Percentiles rank a stretch among this genome's conserved stretches.
Evolutionary conservation across 108 stramenopile genomes (phyloP).

Genomic region (Fragilaria crotonensis): DNA sequence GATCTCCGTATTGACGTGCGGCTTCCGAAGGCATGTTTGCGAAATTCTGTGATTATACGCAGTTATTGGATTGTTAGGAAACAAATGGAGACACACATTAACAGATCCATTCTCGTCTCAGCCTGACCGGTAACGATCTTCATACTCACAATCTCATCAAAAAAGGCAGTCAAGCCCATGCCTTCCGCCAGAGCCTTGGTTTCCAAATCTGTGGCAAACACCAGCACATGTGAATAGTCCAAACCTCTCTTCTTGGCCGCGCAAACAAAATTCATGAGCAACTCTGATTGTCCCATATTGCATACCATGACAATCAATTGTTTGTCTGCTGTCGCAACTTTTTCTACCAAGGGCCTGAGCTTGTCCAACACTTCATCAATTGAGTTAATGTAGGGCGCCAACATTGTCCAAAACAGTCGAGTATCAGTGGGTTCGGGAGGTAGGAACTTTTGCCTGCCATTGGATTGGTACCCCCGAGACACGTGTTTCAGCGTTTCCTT

Average conservation of each 20-base stretch:
- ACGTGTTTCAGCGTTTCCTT: conserved; percentile 31
- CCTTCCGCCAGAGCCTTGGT: conserved; percentile 15
- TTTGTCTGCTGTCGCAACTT: conserved; percentile 35
- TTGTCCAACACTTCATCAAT: conserved; percentile 31
- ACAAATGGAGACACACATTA: too few relatives aligned
- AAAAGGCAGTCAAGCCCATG: conserved; percentile 14
- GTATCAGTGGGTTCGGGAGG: conserved; percentile 25
- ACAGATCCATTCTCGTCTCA: too few relatives aligned
- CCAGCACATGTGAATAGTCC: conserved; percentile 12
- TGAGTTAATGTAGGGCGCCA: conserved; percentile 34
- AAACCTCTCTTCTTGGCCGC: conserved; percentile 13
- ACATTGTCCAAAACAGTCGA: conserved; percentile 29
- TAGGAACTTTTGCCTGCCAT: conserved; percentile 29
- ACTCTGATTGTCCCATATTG: conserved; percentile 35
- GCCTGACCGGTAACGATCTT: too few relatives aligned
- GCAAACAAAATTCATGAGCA: conserved; percentile 50
- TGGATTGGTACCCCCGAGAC: conserved; percentile 31
- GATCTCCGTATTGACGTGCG: conserved; percentile 59
- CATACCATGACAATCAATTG: conserved; percentile 46
- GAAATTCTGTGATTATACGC: conserved; percentile 9
- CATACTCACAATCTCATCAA: conserved; percentile 9
- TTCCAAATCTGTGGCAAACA: conserved; percentile 26
- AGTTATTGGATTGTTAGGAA: too few relatives aligned
- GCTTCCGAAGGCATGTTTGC: conserved; percentile 21
- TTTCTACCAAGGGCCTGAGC: conserved; percentile 30